Base-by-base conservation (phyloP, 2,329 filamentous ascomycete species). In the Paracoccidioides lutzii region DNA sequence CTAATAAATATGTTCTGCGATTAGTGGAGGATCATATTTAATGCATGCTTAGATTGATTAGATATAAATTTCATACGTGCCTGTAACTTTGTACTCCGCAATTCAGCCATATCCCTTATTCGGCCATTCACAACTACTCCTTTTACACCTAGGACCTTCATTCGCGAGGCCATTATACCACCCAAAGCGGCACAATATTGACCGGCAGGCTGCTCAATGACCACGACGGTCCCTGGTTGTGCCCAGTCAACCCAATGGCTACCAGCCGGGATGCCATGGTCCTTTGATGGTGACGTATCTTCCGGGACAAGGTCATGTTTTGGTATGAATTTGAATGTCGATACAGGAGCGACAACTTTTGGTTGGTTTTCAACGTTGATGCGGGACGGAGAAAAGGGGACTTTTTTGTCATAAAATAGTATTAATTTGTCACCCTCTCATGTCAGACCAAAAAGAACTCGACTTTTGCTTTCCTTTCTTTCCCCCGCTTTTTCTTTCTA, bases 161-260 rank as follows among this genome's bases (percentile, higher is more conserved):
- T 85, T 22, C 86, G 76, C 35, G 79, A 73, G 4, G 84, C 86
- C 79, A 89, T 86, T 60, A 90, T 87, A 15, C 86, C 86, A n/a
- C 87, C 87, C 5, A 87, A 77, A 6, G 87, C 78, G 5, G 86
- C 86, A 68, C 86, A 88, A 53, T 76, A 77, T 66, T 88, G 84
- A 0, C 75, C 76, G 0, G 73, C 64, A 0, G 85, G 83, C 63
- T 89, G 85, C 58, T 81, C 79, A 57, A 89, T 76, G 3, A 90
- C 72, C 3, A 83, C 80, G 54, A 89, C 76, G 1, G 81, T 84
- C 6, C 76, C 78, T 0, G 77, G 71, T 32, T 79, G 69, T 1
- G 81, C 78, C 44, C 81, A 71, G 68, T 90, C 87, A 41, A 83
- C 83, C 78, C 83, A 90, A 62, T 88, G 86, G 5, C 75, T 78